phyloP scores from a whole-genome alignment of 1,139 yeast genomes.

The Blastobotrys buckinghamii region DNA sequence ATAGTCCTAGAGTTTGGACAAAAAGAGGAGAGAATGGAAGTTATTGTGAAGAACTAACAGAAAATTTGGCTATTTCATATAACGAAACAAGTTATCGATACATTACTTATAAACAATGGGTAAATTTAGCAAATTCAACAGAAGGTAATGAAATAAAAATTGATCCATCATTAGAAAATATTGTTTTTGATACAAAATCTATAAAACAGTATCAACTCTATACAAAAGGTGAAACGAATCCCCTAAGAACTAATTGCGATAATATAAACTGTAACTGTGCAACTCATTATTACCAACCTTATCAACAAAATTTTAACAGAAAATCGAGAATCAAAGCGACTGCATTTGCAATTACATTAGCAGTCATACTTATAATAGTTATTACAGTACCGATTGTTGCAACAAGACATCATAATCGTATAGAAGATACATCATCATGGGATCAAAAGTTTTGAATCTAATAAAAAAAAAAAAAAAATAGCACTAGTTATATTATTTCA shows the following conservation, averaged over 20 bases:
- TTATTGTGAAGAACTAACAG: constrained; percentile 5
- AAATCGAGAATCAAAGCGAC: constrained; percentile 2
- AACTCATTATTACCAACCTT: background rate
- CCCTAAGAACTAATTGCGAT: background rate
- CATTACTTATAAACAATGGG: constrained; percentile 4
- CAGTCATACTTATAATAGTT: background rate
- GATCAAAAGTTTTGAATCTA: background rate
- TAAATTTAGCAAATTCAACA: constrained; percentile 5
- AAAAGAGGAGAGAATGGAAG: constrained; percentile 4
- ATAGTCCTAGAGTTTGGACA: constrained; percentile 7
- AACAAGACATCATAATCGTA: background rate
- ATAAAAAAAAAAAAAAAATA: background rate
- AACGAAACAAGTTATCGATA: constrained; percentile 3
- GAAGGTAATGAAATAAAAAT: background rate
- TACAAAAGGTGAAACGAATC: background rate
- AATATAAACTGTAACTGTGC: constrained; percentile 8
- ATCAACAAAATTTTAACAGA: background rate
- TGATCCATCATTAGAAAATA: background rate
- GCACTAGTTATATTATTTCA: too few species aligned
- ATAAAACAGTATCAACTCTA: constrained; percentile 5
- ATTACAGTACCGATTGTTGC: constrained; percentile 8
- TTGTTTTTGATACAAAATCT: constrained; percentile 7
- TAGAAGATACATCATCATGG: background rate
- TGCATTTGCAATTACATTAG: background rate
- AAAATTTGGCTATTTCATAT: background rate